Evolutionary conservation across 345 rosid species (phyloP).

Genomic region (Melaleuca alternifolia): DNA sequence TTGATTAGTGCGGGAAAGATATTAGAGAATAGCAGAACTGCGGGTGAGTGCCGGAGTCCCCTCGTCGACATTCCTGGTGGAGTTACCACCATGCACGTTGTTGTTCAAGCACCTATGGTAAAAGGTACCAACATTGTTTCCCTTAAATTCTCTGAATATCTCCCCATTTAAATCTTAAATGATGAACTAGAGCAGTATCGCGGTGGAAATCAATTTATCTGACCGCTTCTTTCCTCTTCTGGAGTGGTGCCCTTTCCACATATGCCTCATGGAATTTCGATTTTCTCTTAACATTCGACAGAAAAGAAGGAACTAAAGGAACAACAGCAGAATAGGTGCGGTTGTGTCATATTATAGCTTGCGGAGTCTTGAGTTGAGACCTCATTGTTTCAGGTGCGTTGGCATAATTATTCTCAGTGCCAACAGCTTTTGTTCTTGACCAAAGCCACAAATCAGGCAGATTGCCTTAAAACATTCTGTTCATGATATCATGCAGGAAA

Average conservation of each 20-base stretch:
- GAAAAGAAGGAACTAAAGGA: slow-evolving; percentile 52
- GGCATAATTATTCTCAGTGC: not conserved
- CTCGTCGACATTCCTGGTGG: slow-evolving; percentile 72
- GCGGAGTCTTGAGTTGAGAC: slow-evolving; percentile 1
- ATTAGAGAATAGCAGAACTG: slow-evolving; percentile 75
- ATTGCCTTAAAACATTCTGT: not conserved
- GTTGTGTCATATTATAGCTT: slow-evolving; percentile 70
- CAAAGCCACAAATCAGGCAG: not conserved
- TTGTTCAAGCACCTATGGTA: slow-evolving; percentile 72
- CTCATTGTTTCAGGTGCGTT: not conserved
- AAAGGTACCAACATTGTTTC: slow-evolving; percentile 39
- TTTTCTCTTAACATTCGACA: slow-evolving; percentile 19
- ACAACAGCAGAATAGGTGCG: slow-evolving; percentile 65
- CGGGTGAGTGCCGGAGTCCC: slow-evolving; percentile 77
- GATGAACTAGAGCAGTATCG: not conserved
- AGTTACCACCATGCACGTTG: slow-evolving; percentile 94
- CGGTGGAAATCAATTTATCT: not conserved
- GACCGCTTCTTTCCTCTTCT: not conserved
- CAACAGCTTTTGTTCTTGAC: not conserved
- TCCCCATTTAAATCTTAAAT: not conserved
- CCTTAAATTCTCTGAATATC: not conserved
- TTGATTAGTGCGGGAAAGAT: slow-evolving; percentile 89
- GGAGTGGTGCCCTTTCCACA: not conserved
- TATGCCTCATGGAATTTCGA: not conserved
- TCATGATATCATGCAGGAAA: slow-evolving; percentile 1